Percentiles rank a stretch among this genome's conserved stretches.
Evolutionary conservation across 2,329 filamentous ascomycete genomes (phyloP).

Genomic region (Monilinia laxa): DNA sequence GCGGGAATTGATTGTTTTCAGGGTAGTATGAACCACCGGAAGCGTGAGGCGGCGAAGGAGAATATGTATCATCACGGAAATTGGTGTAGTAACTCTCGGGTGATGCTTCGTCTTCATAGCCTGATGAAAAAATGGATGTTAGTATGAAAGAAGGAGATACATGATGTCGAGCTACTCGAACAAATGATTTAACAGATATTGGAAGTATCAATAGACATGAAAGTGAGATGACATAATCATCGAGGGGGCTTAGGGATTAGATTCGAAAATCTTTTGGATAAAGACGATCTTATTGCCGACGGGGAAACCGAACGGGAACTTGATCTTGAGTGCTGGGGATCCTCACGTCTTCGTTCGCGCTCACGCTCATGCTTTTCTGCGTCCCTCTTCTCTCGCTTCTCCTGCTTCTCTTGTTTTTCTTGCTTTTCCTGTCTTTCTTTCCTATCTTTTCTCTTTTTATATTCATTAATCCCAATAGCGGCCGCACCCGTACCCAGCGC

Average conservation of each 20-base stretch:
- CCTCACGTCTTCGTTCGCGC: conserved; percentile 41
- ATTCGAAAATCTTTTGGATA: conserved; percentile 38
- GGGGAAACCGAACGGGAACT: conserved; percentile 37
- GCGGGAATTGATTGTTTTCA: conserved; percentile 33
- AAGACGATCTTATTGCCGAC: conserved; percentile 37
- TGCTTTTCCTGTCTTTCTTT: conserved; percentile 43
- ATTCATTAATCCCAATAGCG: conserved; percentile 62
- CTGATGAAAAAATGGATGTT: conserved; percentile 29
- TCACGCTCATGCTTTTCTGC: conserved; percentile 34
- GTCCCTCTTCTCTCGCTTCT: conserved; percentile 40
- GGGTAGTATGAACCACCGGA: conserved; percentile 40
- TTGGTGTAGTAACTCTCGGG: conserved; percentile 39
- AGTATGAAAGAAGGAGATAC: conserved; percentile 31
- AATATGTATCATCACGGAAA: conserved; percentile 37
- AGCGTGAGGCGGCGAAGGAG: conserved; percentile 40
- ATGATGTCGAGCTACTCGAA: conserved; percentile 26
- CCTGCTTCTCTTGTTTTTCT: conserved; percentile 41
- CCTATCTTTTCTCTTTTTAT: conserved; percentile 49
- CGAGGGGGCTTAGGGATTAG: conserved; percentile 33
- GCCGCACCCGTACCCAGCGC: conserved; percentile 58
- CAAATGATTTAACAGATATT: conserved; percentile 23
- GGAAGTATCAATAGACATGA: conserved; percentile 14
- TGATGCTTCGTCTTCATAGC: conserved; percentile 39
- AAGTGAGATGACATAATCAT: conserved; percentile 12
- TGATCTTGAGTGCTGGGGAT: conserved; percentile 39